Base-by-base conservation (phyloP, 2,329 filamentous ascomycete genomes). In the Allantophomopsis lycopodina region DNA sequence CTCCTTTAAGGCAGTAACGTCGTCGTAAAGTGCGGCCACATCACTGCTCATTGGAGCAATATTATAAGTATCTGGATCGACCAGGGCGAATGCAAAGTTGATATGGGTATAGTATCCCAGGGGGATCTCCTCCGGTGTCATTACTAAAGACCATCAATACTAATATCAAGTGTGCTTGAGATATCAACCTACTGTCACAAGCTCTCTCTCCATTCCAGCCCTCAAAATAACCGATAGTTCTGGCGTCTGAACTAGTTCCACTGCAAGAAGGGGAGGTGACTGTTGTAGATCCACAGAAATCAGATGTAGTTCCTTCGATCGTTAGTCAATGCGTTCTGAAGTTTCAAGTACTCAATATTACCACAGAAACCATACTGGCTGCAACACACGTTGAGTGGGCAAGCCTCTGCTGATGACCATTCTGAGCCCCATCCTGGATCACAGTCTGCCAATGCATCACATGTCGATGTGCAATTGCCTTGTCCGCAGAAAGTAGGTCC, bases 61-160 rank as follows among this genome's bases (percentile, higher is more conserved):
- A 0, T 45, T 39, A 34, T 51, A 63, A 0, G 55, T 55, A 0
- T 37, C 37, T 0, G 64, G 57, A 32, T 66, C 55, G 37, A 68
- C 59, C 17, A 54, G 56, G 1, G 56, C 60, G 40, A 68, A 69
- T 0, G 64, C 61, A 35, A 56, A 60, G 44, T 61, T 60, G 17
- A 63, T 32, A 36, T 58, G 55, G 2, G 51, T 58, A 18, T 37
- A 54, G 48, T 16, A 40, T 10, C 49, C 51, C 13, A 52, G 11
- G 1, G 48, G 47, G 21, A 55, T 46, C 12, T 51, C 37, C 17
- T 51, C 39, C 36, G 41, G 41, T 35, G 40, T 17, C 40, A 42
- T 41, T 37, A 16, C 39, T 41, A n/a, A 40, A 18, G 12, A n/a
- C 18, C 32, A 21, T 37, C 34, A 37, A 17, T 33, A 31, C 20